Evolutionary conservation across 495 filamentous ascomycete genomes (phyloP).

Genomic region (Endocarpon pusillum): DNA sequence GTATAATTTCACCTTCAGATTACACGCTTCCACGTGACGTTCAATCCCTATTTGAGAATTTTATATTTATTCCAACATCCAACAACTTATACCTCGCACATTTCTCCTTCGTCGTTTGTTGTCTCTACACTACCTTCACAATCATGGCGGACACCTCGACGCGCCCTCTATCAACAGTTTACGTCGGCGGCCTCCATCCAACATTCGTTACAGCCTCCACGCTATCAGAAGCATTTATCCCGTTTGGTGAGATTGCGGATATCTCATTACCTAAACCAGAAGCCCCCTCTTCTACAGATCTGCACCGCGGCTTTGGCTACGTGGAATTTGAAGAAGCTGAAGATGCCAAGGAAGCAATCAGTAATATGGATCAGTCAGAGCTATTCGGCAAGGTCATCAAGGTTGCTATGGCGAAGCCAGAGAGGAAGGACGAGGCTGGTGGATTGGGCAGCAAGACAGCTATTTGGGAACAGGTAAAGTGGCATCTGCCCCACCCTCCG

Average conservation of each 20-base stretch:
- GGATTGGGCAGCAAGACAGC: conserved; percentile 88
- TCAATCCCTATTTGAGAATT: too few relatives aligned
- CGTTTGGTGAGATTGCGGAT: conserved; percentile 87
- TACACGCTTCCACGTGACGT: too few relatives aligned
- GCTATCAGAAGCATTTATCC: conserved; percentile 81
- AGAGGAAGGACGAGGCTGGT: conserved; percentile 72
- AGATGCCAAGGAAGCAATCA: conserved; percentile 88
- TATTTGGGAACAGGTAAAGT: conserved; percentile 94
- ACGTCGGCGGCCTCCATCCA: conserved; percentile 76
- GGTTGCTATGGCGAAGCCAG: conserved; percentile 74
- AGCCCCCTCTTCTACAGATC: conserved; percentile 45
- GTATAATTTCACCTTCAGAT: too few relatives aligned
- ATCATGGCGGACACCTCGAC: too few relatives aligned
- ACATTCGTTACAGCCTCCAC: conserved; percentile 53
- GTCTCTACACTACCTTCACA: too few relatives aligned
- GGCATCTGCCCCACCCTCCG: conserved; percentile 14
- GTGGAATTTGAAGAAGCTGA: conserved; percentile 78
- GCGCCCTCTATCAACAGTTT: conserved; percentile 67
- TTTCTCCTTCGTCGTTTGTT: too few relatives aligned
- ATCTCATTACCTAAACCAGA: conserved; percentile 80
- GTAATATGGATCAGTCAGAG: conserved; percentile 98
- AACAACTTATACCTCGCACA: too few relatives aligned
- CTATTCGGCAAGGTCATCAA: conserved; percentile 87
- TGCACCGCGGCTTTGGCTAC: conserved; percentile 88
- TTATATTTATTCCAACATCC: too few relatives aligned